Base-by-base conservation (phyloP, 768 basidiomycete species). In the Sistotremastrum niveocremeum region DNA sequence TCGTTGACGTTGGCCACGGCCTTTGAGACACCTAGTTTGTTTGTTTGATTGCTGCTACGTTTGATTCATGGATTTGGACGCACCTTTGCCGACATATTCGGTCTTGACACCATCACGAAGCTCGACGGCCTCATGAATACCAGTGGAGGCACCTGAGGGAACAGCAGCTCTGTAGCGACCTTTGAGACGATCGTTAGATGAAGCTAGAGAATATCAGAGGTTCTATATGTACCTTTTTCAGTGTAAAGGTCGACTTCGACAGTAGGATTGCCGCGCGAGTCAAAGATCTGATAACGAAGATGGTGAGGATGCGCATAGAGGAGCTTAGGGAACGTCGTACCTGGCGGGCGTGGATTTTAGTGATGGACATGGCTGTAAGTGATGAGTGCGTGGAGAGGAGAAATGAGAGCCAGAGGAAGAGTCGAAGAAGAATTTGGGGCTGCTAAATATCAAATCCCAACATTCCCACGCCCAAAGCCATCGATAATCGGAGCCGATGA, bases 61-160 rank as follows among this genome's bases (percentile, higher is more conserved):
- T 32, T 8, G n/a, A 28, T 9, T 8, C 34, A 38, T 11, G 32
- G 48, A 20, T 35, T 10, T n/a, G 3, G 37, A 34, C 76, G 49
- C 57, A 84, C 94, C 94, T 73, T 98, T 99, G 59, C 95, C 95
- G 56, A 95, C 76, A 63, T 95, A 99, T 58, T 78, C 77, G 54
- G 65, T 66, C 68, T 95, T 95, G 72, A 90, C 93, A 52, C 83
- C 84, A 66, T 99, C 95, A 56, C 95, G 89, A 65, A 99, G 85
- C 69, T 99, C 95, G 55, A 97, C 89, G 51, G 95, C 95, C 67
- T 99, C 95, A 64, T 99, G 89, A 54, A 87, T 71, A 71, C 95
- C 95, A 45, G 95, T 98, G 48, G 95, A 99, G 38, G 95, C 95
- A 63, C 95, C 95, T 49, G 94, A 97, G 39, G 95, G 95, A 39